These are phyloP conservation scores for Ramaria rubella DNA, from an alignment of 768 basidiomycete species.

Conservation along the genomic window DNA sequence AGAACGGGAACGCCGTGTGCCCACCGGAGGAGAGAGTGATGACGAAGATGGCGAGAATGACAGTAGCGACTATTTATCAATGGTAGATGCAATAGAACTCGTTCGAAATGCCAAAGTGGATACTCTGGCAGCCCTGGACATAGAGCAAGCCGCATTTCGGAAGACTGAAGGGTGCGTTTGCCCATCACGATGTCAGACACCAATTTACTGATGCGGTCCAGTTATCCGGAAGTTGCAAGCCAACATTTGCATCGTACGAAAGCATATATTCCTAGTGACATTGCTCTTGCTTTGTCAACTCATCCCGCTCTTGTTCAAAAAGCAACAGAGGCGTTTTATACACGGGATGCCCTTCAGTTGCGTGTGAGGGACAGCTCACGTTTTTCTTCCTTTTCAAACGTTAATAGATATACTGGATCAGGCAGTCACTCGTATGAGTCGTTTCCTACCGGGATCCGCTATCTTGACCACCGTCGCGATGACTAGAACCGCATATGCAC, in stretches of 20 bases:
- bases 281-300: conserved; percentile 62
- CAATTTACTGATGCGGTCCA: conserved; percentile 19
- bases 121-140: conserved; percentile 52
- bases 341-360: conserved; percentile 84
- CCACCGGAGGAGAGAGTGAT: conserved; percentile 39
- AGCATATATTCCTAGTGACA: conserved; percentile 71
- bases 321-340: conserved; percentile 91
- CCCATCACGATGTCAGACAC: background rate
- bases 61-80: conserved; percentile 46
- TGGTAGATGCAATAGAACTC: conserved; percentile 56
- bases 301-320: conserved; percentile 73
- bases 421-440: conserved; percentile 84
- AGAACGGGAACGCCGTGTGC: conserved; percentile 42
- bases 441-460: conserved; percentile 72
- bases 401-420: no score
- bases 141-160: conserved; percentile 64
- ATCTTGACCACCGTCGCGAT: conserved; percentile 59
- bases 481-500: conserved; percentile 92
- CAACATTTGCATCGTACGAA: conserved; percentile 72
- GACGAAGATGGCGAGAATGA: conserved; percentile 40
- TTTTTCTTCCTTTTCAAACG: background rate
- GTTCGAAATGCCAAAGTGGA: conserved; percentile 46
- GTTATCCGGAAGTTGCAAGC: conserved; percentile 63
- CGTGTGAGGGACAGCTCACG: conserved; percentile 48
- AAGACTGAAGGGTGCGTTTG: conserved; percentile 55